phyloP scores from a whole-genome alignment of 2,329 filamentous ascomycete species.

The Colletotrichum sp. region DNA sequence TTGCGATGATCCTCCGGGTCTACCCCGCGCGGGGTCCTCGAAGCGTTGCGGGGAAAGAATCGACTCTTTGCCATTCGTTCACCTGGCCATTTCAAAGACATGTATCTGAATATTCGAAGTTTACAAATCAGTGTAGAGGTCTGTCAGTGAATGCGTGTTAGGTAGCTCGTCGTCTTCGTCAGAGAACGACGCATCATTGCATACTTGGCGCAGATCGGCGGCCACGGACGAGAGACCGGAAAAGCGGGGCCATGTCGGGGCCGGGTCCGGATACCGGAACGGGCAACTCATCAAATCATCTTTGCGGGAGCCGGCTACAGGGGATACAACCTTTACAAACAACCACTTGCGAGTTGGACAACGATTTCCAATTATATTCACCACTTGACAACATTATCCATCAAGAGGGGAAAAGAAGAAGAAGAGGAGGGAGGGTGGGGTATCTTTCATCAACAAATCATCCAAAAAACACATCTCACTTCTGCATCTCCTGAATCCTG shows the following conservation, averaged over 20 bases:
- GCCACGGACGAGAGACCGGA: neutral
- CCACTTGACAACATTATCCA: neutral
- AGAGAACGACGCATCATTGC: neutral
- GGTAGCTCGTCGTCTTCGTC: neutral
- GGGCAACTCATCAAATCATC: neutral
- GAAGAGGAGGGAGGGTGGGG: neutral
- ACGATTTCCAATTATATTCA: neutral
- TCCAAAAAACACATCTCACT: neutral
- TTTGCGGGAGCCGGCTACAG: neutral
- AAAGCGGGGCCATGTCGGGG: neutral
- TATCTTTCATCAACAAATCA: neutral
- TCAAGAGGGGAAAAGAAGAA: neutral
- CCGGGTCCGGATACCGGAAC: neutral
- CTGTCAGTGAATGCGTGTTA: rapidly evolving
- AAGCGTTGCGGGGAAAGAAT: neutral
- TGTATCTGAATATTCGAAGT: neutral
- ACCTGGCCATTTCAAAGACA: neutral
- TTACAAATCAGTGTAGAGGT: rapidly evolving
- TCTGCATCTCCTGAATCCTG: slow-evolving; percentile 13
- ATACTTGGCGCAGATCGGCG: neutral
- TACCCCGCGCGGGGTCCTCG: neutral
- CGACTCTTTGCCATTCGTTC: neutral
- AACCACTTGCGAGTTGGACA: neutral
- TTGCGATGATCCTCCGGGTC: neutral
- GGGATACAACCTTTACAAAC: neutral